Conservation (phyloP, 371 early-diverging fungal genomes). For the Apophysomyces sp. region DNA sequence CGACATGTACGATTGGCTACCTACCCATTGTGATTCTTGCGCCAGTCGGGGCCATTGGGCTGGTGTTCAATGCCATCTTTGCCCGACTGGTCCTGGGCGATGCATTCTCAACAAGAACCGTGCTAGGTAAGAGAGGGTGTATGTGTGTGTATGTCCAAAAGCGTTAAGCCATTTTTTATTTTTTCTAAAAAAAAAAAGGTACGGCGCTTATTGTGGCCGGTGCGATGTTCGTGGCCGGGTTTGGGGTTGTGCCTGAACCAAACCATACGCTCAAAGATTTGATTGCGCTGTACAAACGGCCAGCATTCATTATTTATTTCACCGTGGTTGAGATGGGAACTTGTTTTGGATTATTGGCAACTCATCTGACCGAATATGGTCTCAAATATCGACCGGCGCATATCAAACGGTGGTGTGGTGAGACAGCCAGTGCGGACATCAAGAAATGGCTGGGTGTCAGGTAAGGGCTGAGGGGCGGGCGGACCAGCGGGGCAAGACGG, state of each 20-base stretch:
- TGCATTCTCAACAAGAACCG: conserved; percentile 62
- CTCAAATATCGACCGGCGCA: conserved; percentile 16
- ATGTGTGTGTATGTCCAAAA: not conserved
- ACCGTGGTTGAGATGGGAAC: conserved; percentile 56
- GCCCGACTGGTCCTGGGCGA: conserved; percentile 68
- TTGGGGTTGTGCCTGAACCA: conserved; percentile 80
- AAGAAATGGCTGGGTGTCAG: conserved; percentile 49
- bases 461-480: conserved; percentile 14
- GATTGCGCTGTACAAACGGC: conserved; percentile 71
- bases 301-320: conserved; percentile 73
- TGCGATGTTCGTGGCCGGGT: conserved; percentile 70
- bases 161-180: not conserved
- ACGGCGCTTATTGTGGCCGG: conserved; percentile 73
- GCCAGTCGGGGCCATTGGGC: conserved; percentile 76
- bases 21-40: conserved; percentile 82
- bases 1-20: conserved; percentile 75
- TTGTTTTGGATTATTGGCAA: conserved; percentile 47
- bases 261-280: conserved; percentile 70
- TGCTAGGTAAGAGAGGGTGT: conserved; percentile 38
- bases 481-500: not conserved
- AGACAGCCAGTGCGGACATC: conserved; percentile 20
- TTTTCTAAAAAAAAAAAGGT: conserved; percentile 34
- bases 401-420: not conserved
- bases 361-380: conserved; percentile 49
- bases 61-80: conserved; percentile 81